Percentiles rank a stretch among this genome's conserved stretches.
phyloP scores from a whole-genome alignment of 768 basidiomycete genomes.

The Trametes punicea region DNA sequence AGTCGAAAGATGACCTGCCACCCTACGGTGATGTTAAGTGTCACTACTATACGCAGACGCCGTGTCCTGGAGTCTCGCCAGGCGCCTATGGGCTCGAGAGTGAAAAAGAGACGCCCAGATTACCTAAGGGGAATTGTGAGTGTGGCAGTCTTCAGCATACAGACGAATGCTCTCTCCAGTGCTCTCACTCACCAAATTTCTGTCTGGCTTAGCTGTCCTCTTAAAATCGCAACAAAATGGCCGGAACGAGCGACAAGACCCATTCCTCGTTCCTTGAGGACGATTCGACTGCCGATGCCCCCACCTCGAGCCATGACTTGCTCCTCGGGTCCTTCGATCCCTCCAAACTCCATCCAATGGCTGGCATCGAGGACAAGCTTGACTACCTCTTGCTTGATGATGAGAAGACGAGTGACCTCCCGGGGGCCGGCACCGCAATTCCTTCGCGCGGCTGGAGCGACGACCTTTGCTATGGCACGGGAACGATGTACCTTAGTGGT shows the following conservation, averaged over 20 bases:
- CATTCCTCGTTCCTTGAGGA: conserved; percentile 12
- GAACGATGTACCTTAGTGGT: conserved; percentile 98
- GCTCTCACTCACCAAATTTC: conserved; percentile 15
- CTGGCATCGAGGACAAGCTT: conserved; percentile 86
- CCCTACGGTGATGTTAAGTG: too few species aligned
- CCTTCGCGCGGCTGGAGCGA: conserved; percentile 98
- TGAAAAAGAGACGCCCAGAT: conserved; percentile 4
- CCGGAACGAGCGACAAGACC: conserved; percentile 1
- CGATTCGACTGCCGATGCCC: background rate
- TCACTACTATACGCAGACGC: too few species aligned
- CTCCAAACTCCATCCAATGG: conserved; percentile 89
- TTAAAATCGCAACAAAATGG: conserved; percentile 2
- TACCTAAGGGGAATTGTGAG: conserved; percentile 13
- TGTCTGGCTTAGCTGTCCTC: background rate
- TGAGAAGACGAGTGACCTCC: conserved; percentile 88
- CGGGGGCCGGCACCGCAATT: conserved; percentile 87
- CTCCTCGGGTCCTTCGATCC: conserved; percentile 89
- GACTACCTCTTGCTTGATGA: conserved; percentile 96
- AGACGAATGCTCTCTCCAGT: conserved; percentile 6
- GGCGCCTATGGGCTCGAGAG: background rate
- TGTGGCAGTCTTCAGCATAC: conserved; percentile 8
- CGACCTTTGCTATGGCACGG: conserved; percentile 98
- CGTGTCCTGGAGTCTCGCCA: too few species aligned
- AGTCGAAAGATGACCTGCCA: too few species aligned
- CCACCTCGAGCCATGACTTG: conserved; percentile 55